Percentiles rank a stretch among this genome's conserved stretches.
Conservation (phyloP, 768 basidiomycete genomes). For the Termitomyces sp. region DNA sequence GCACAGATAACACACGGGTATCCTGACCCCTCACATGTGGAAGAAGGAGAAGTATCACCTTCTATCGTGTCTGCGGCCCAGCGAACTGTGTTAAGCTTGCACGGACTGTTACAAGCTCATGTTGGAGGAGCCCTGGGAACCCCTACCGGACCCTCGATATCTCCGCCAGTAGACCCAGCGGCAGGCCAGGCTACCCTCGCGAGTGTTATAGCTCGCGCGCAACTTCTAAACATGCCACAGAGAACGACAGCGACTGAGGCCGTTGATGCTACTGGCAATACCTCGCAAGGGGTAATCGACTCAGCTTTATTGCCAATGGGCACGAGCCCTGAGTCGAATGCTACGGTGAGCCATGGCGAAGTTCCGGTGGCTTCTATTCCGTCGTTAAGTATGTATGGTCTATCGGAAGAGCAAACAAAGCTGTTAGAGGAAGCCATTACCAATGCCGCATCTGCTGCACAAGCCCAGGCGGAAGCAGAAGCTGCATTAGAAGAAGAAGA, state of each 20-base stretch:
- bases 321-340: neutral
- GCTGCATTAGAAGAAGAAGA: conserved; percentile 72
- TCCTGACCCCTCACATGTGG: conserved; percentile 29
- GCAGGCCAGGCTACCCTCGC: conserved; percentile 66
- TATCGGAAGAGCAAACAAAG: conserved; percentile 70
- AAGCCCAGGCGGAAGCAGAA: conserved; percentile 76
- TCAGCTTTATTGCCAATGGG: neutral
- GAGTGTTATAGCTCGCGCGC: conserved; percentile 69
- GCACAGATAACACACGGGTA: conserved; percentile 14
- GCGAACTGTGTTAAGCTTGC: conserved; percentile 48
- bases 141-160: conserved; percentile 25
- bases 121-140: conserved; percentile 54
- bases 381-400: conserved; percentile 61
- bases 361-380: conserved; percentile 21
- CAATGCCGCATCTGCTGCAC: conserved; percentile 69
- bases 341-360: conserved; percentile 2
- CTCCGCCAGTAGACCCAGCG: conserved; percentile 37
- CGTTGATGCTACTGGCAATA: neutral
- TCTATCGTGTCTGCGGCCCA: conserved; percentile 47
- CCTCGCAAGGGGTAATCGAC: neutral
- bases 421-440: conserved; percentile 72
- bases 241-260: neutral
- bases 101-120: conserved; percentile 51
- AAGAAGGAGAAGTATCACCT: conserved; percentile 61
- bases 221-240: conserved; percentile 41